phyloP scores from a whole-genome alignment of 164 flowering plant genomes.

The Sextonia rubra region DNA sequence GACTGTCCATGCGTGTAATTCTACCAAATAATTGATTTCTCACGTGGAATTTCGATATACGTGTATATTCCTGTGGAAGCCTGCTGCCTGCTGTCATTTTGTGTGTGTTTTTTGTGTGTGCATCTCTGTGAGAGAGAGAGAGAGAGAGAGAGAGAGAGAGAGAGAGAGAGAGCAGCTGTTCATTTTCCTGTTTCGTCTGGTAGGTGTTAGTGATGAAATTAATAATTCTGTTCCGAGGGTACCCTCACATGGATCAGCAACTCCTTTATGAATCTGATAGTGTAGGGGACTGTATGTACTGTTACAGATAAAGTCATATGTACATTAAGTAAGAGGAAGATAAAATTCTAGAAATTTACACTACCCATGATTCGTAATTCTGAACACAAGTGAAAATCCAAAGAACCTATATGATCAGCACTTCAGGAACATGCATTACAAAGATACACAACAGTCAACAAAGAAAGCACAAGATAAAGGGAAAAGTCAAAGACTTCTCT shows the following conservation, averaged over 20 bases:
- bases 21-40: too few species aligned
- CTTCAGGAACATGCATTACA: not conserved
- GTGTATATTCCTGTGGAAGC: too few species aligned
- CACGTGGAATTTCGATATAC: too few species aligned
- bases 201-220: not conserved
- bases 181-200: not conserved
- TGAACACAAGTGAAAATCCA: too few species aligned
- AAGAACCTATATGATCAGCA: not conserved
- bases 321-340: not conserved
- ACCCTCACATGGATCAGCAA: constrained; percentile 17
- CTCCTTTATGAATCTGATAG: constrained; percentile 5
- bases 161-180: not conserved
- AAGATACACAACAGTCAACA: not conserved
- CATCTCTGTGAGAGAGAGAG: not conserved
- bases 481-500: not conserved
- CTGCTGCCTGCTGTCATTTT: too few species aligned
- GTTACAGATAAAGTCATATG: constrained; percentile 6
- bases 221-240: constrained; percentile 9
- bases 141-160: not conserved
- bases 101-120: too few species aligned
- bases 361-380: not conserved
- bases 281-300: constrained; percentile 11
- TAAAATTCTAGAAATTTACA: not conserved
- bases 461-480: not conserved
- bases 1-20: too few species aligned